Base-by-base conservation (phyloP, 2,329 filamentous ascomycete genomes). In the Aureobasidium sp. region DNA sequence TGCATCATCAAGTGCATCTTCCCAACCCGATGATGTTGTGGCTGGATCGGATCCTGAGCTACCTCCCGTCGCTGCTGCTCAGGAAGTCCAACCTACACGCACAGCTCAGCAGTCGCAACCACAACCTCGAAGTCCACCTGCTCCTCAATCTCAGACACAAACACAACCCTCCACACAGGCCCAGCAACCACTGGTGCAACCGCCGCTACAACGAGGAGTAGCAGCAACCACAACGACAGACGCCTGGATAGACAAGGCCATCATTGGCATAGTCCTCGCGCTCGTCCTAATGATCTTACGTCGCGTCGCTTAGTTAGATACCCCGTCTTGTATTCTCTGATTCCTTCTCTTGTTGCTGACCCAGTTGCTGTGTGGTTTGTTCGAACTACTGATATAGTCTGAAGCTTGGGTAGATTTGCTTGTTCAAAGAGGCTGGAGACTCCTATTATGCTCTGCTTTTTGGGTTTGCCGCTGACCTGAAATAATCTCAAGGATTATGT, bases 161-260 rank as follows among this genome's bases (percentile, higher is more conserved):
- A 30, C 14, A 34, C 30, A n/a, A 27, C 21, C 34, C 29, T 3
- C 34, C 51, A 25, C 11, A 3, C 61, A 25, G 29, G 16, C 25
- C 30, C 49, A 42, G 21, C 21, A 21, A 21, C 21, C 21, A 21
- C 21, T 21, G 21, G 21, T 21, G 21, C 21, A 21, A 21, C 21
- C 21, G 21, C 21, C 21, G 21, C 21, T 21, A 30, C 57, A 16
- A 32, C 36, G 39, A 49, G 45, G 29, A 21, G 49, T 21, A 37
- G 5, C 36, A 54, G 27, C 62, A 53, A 41, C 47, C 42, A 41
- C 45, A 37, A 34, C 48, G 16, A 62, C 57, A 45, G 59, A 44
- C 1, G 76, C 85, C 13, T 96, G 90, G 88, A 79, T 96, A 21
- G 92, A 96, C 73, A 84, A 89, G 64, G 82, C 87, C 41, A 96